Evolutionary conservation across 768 basidiomycete genomes (phyloP).

Genomic region (Mycena sanguinolenta): DNA sequence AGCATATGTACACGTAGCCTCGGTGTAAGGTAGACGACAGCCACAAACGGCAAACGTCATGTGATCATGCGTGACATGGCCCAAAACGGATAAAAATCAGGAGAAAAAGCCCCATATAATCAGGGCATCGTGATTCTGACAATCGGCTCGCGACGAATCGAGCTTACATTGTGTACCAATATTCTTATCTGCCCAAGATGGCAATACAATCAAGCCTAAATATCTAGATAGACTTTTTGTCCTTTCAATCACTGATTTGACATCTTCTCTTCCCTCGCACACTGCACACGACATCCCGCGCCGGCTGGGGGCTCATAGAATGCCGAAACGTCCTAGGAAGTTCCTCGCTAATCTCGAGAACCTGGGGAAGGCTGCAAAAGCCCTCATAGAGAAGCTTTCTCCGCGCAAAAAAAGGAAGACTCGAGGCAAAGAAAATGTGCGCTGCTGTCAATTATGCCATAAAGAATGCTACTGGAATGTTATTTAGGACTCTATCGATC

Average conservation of each 20-base stretch:
- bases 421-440: background rate
- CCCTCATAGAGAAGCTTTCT: background rate
- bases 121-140: background rate
- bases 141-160: background rate
- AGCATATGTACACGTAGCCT: no score
- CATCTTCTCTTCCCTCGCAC: background rate
- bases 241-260: background rate
- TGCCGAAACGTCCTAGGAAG: background rate
- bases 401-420: background rate
- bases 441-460: background rate
- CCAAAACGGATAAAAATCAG: background rate
- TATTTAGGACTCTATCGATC: background rate
- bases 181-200: background rate
- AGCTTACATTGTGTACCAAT: background rate
- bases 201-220: background rate
- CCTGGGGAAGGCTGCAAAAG: background rate
- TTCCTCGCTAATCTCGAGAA: background rate
- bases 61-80: background rate
- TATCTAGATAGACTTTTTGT: background rate
- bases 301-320: background rate
- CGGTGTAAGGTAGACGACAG: no score
- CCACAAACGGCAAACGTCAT: background rate
- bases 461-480: background rate
- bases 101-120: background rate
- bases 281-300: background rate